Evolutionary conservation across 1,284 basidiomycete genomes (phyloP), one percentile per base, ranked within the genome.

Genomic region (Ustilago loliicola): DNA sequence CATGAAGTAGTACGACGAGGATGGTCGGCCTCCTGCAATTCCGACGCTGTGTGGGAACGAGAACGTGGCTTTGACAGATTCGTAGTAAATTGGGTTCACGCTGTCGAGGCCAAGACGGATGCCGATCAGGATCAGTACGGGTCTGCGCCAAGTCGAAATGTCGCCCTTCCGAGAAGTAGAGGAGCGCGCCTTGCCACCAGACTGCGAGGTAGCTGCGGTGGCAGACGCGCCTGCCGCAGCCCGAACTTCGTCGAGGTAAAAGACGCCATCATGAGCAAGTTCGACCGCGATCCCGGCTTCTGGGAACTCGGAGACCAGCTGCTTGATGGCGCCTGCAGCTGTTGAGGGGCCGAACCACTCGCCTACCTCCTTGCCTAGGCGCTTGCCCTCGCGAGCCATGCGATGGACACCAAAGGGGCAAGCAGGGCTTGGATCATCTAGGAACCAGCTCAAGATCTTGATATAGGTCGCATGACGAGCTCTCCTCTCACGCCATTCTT

Each of bases 321-420:
- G 69, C 92, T 93, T 94, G 88, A 98, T 93, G 17, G 95, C 96
- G 38, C 95, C 95, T 7, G 96, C 95, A 32, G 96, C 96, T 0
- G 94, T 96, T 84, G 94, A 96, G 0, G 96, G 96, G 0, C 96
- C 96, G 83, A 98, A 98, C 96, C 96, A 98, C 86, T 95, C 93
- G 2, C 96, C 96, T 0, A 98, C 93, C 79, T 96, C 94, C 79
- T 94, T 98, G 15, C 96, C 96, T 1, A 98, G 90, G 76, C 95
- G 93, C 85, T 97, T 96, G 3, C 96, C 96, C 11, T 95, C 93
- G 19, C 95, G 88, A 0, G 96, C 96, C 92, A 99, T 97, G 48
- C 94, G 91, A 87, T 99, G 96, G 1, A 99, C 94, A 75, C 94
- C 94, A 86, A 98, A 99, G 0, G 96, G 96, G 52, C 93, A 92